Evolutionary conservation across 352 stramenopile species (phyloP).

Genomic region (Phytopythium sindhum): DNA sequence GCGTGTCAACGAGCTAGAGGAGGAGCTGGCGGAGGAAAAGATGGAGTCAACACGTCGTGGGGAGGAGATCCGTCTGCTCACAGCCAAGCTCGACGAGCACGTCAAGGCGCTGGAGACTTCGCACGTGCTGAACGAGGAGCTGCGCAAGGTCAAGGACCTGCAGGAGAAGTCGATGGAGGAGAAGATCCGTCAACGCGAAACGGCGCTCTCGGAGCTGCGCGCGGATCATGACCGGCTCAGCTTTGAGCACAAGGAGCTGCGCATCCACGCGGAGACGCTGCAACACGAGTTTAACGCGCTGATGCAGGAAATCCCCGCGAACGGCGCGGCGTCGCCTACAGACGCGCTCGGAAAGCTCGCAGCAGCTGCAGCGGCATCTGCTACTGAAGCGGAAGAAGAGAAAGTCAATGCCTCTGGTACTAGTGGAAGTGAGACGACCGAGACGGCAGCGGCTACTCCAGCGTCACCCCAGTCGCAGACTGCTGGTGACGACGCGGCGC

Average conservation of each 20-base stretch:
- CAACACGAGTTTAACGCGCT: constrained; percentile 68
- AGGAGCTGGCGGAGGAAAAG: constrained; percentile 79
- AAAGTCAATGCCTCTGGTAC: constrained; percentile 7
- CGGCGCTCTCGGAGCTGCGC: constrained; percentile 47
- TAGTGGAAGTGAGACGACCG: neutral
- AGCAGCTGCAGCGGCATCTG: constrained; percentile 23
- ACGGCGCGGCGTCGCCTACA: constrained; percentile 19
- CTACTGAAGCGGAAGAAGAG: constrained; percentile 25
- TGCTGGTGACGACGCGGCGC: constrained; percentile 7
- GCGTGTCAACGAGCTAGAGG: constrained; percentile 62
- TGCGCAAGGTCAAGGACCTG: constrained; percentile 66
- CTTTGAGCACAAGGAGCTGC: constrained; percentile 81
- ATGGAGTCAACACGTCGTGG: constrained; percentile 67
- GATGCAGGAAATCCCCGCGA: constrained; percentile 48
- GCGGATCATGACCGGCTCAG: constrained; percentile 73
- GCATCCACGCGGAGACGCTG: constrained; percentile 75
- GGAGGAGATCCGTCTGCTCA: constrained; percentile 72
- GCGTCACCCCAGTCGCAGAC: constrained; percentile 1
- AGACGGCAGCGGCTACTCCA: neutral
- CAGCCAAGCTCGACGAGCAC: constrained; percentile 63
- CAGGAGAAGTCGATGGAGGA: constrained; percentile 64
- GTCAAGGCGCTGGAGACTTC: constrained; percentile 51
- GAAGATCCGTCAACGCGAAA: constrained; percentile 61
- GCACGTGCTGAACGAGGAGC: constrained; percentile 54
- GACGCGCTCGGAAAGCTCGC: constrained; percentile 27